Base-by-base conservation (phyloP, 2,329 filamentous ascomycete genomes). In the Juglanconis sp. region DNA sequence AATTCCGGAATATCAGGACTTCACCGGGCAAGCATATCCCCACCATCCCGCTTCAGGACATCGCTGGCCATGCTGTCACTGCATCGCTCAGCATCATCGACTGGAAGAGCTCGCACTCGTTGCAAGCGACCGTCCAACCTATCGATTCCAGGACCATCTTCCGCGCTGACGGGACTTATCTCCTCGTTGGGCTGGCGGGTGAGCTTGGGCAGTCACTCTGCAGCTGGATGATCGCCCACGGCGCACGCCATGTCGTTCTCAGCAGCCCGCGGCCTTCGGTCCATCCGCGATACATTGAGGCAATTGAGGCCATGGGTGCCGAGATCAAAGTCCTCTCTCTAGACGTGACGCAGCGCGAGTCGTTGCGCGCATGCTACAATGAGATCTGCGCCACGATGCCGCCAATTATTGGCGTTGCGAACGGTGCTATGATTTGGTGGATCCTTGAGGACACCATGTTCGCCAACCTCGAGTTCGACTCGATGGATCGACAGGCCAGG, bases 151-250 rank as follows among this genome's bases (percentile, higher is more conserved):
- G 34, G 7, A n/a, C 15, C 3, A 40, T 53, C 38, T 56, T 59
- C 15, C 17, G 24, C 7, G 10, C 17, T 4, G 61, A 71, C 51
- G 67, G 66, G 59, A 74, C 74, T 0, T 74, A 77, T 57, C 59
- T 68, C 11, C 63, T 76, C 3, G 63, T 71, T 10, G 72, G 72
- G 0, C 61, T 75, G 5, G 68, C 71, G 1, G 70, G 74, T 0
- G 63, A 66, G 0, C 44, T 77, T 1, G 77, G 77, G 1, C 68
- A 68, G 4, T 75, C 77, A 0, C 65, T 79, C 0, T 72, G 68
- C 50, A 53, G 69, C 36, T 80, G 71, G 74, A 78, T 78, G 76
- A 67, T 73, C 2, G 53, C 40, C 0, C 67, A 68, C 9, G 78
- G 77, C 0, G 78, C 76, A 0, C 63, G 69, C 11, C 60, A 74